phyloP scores from a whole-genome alignment of 345 rosid species.

The Ailanthus altissimus region DNA sequence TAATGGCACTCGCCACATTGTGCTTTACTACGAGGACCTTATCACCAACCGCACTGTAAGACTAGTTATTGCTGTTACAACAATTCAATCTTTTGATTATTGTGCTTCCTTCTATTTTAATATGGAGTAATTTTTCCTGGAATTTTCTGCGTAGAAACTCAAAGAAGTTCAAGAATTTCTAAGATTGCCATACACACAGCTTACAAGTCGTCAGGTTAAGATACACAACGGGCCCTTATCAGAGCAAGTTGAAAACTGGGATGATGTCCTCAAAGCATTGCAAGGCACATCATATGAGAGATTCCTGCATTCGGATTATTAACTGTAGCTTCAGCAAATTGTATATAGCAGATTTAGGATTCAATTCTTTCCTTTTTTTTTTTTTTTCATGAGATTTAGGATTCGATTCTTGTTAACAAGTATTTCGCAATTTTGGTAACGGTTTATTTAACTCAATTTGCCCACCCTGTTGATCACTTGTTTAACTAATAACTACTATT shows the following conservation, averaged over 20 bases:
- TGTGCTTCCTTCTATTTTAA: background rate
- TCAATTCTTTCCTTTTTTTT: background rate
- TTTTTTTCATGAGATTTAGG: too few species aligned
- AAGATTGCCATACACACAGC: slow-evolving; percentile 36
- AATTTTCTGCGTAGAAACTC: slow-evolving; percentile 29
- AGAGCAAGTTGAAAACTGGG: slow-evolving; percentile 33
- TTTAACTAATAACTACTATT: too few species aligned
- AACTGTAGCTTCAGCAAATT: slow-evolving; percentile 8
- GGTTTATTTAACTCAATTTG: too few species aligned
- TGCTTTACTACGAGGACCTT: slow-evolving; percentile 44
- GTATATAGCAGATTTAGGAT: slow-evolving; percentile 9
- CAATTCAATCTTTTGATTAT: background rate
- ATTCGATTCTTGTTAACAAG: background rate
- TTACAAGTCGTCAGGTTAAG: slow-evolving; percentile 40
- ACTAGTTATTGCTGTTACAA: background rate
- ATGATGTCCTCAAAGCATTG: slow-evolving; percentile 24
- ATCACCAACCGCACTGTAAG: slow-evolving; percentile 33
- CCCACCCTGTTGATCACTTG: too few species aligned
- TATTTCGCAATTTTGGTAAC: background rate
- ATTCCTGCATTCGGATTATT: slow-evolving; percentile 27
- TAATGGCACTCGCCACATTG: slow-evolving; percentile 37
- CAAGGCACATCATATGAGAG: slow-evolving; percentile 32
- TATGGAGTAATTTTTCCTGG: background rate
- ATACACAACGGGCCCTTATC: slow-evolving; percentile 34
- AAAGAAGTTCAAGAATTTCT: slow-evolving; percentile 36